Percentiles rank a stretch among this genome's conserved stretches.
These are phyloP conservation scores for Cutaneotrichosporon arboriforme DNA, from an alignment of 1,284 basidiomycete genomes.

Conservation along the genomic window DNA sequence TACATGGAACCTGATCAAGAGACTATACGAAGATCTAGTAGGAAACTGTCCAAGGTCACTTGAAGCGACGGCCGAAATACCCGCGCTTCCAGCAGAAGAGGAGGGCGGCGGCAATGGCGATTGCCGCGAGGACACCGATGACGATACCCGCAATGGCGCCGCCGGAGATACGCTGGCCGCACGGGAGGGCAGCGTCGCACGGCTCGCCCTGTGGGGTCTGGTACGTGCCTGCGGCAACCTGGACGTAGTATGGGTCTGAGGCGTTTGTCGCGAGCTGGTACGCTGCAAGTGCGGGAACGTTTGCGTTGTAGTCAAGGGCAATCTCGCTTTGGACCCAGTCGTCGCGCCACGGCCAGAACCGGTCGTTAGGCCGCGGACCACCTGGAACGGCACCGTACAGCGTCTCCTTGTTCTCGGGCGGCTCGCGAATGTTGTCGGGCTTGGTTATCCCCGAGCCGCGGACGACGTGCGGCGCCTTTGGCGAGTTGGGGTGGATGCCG, in stretches of 20 bases:
- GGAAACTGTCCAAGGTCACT: too few species aligned
- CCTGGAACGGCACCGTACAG: conserved; percentile 84
- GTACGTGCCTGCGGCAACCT: conserved; percentile 62
- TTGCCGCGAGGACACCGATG: conserved; percentile 61
- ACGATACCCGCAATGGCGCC: conserved; percentile 60
- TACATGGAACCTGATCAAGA: too few species aligned
- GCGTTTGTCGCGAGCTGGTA: conserved; percentile 25
- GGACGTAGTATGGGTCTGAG: conserved; percentile 69
- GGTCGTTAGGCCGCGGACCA: conserved; percentile 70
- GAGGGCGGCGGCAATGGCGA: conserved; percentile 25
- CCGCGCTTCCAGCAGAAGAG: too few species aligned
- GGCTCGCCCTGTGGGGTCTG: conserved; percentile 62
- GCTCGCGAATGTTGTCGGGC: conserved; percentile 64
- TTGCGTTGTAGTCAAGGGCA: conserved; percentile 65
- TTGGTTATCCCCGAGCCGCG: conserved; percentile 71
- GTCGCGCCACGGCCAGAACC: conserved; percentile 74
- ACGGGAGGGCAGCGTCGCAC: conserved; percentile 67
- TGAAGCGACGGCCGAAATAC: too few species aligned
- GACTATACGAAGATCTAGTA: too few species aligned
- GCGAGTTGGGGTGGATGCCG: conserved; percentile 81
- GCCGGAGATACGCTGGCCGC: conserved; percentile 54
- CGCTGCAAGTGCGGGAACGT: conserved; percentile 72
- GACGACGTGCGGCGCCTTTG: conserved; percentile 80
- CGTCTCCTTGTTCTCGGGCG: conserved; percentile 63
- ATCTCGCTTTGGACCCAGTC: conserved; percentile 44